phyloP scores from a whole-genome alignment of 495 filamentous ascomycete genomes.

The Aspergillus cavernicola region DNA sequence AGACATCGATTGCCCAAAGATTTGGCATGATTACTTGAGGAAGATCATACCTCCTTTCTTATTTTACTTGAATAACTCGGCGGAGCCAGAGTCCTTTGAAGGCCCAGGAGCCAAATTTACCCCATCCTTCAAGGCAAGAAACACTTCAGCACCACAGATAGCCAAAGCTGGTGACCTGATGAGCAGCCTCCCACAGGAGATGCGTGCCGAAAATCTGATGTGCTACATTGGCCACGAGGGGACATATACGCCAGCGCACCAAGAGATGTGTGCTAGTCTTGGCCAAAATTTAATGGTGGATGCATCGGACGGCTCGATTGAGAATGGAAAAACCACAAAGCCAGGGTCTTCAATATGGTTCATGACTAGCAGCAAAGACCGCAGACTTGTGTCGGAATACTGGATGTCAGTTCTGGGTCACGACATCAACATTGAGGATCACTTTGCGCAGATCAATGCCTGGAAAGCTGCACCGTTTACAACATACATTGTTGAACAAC shows the following conservation, averaged over 20 bases:
- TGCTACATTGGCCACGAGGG: constrained; percentile 98
- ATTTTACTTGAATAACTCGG: constrained; percentile 76
- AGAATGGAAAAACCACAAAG: constrained; percentile 63
- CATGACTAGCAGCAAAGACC: constrained; percentile 92
- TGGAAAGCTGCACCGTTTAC: constrained; percentile 91
- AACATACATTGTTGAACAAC: constrained; percentile 90
- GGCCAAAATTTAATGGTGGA: constrained; percentile 99
- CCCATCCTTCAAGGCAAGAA: not conserved
- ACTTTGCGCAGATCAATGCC: constrained; percentile 90
- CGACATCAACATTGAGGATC: constrained; percentile 92
- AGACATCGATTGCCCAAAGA: constrained; percentile 16
- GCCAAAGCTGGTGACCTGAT: constrained; percentile 82
- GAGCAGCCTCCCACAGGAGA: constrained; percentile 78
- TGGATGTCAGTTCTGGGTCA: constrained; percentile 89
- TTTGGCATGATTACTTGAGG: constrained; percentile 74
- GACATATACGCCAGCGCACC: constrained; percentile 92
- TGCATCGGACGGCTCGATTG: constrained; percentile 56
- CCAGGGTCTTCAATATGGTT: constrained; percentile 94
- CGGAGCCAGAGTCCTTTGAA: constrained; percentile 53
- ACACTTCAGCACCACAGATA: constrained; percentile 25
- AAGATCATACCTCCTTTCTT: constrained; percentile 71
- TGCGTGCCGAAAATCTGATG: constrained; percentile 95
- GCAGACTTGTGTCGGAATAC: constrained; percentile 82
- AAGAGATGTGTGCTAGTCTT: constrained; percentile 95
- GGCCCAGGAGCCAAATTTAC: constrained; percentile 25